phyloP scores from a whole-genome alignment of 202 grass and related monocot genomes.

The Panicum virgatum region DNA sequence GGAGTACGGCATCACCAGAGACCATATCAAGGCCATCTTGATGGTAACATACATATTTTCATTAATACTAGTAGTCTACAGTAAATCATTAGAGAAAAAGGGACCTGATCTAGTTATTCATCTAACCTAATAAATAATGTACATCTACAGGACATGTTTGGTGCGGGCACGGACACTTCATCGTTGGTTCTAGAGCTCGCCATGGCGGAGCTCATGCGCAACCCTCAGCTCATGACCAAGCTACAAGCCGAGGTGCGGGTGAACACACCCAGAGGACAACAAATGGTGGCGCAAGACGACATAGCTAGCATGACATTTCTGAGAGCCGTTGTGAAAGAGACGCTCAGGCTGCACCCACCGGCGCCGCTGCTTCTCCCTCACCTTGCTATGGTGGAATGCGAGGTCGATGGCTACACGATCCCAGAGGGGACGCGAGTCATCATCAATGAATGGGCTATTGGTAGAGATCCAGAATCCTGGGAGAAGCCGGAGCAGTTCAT shows the following conservation, averaged over 20 bases:
- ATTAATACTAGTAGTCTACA: not conserved
- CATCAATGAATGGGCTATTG: not conserved
- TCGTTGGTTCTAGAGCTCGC: not conserved
- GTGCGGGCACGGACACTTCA: slow-evolving; percentile 1
- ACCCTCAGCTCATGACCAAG: not conserved
- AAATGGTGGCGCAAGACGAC: not conserved
- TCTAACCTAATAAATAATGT: not conserved
- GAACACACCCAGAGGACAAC: not conserved
- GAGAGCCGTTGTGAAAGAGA: not conserved
- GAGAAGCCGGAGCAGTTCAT: not conserved
- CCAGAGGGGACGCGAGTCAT: not conserved
- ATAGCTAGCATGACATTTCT: not conserved
- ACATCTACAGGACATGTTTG: slow-evolving; percentile 5
- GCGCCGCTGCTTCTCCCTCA: not conserved
- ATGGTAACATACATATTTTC: not conserved
- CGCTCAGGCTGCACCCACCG: not conserved
- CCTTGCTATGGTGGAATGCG: not conserved
- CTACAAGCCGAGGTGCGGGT: not conserved
- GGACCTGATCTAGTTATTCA: not conserved
- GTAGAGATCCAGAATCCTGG: not conserved
- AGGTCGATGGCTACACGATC: not conserved
- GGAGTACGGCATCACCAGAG: not conserved
- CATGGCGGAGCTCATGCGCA: not conserved
- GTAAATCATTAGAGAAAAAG: not conserved
- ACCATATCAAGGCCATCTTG: not conserved